Evolutionary conservation across 164 flowering plant species (phyloP), one percentile per base, ranked within the genome.

Genomic region (Piper betle): DNA sequence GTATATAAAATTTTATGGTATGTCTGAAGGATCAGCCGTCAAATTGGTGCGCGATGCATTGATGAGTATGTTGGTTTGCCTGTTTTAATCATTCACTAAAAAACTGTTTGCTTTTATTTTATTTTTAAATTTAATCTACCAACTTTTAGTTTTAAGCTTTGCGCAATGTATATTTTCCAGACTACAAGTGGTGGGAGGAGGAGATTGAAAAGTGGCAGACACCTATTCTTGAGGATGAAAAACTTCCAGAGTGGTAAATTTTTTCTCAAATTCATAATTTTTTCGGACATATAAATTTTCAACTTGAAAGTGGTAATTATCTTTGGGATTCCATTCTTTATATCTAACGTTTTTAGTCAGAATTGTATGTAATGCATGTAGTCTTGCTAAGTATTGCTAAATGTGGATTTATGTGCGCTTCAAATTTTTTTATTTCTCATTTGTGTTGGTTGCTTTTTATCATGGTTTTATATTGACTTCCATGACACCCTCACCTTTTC

Each of bases 141-240:
- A 16, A 40, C 37, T 63, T 46, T 53, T 42, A 58, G 37, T 38
- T 54, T 41, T 62, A 20, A 68, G 18, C 37, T 37, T 16, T 40
- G 15, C 58, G 40, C 7, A 20, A 67, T 62, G 62, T 58, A 38
- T 58, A 39, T 52, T 19, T 19, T 60, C 68, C 88, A 94, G 99
- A 88, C 74, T 94, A 94, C 59, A 88, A 78, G 74, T 66, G 76
- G 46, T 94, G 99, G 99, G 99, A 94, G 75, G 99, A 94, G 73
- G 99, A 91, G 60, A 94, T 94, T 57, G 97, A 94, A 75, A 83
- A 78, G 66, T 94, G 99, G 99, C 99, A 94, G 73, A 75, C 48
- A 71, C 99, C 96, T 59, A 74, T 91, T 58, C 96, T 94, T 53
- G 74, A 63, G 25, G 91, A 94, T 80, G 85, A 75, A 19, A 78